Evolutionary conservation across 495 filamentous ascomycete genomes (phyloP).

Genomic region (Cercophora samala): DNA sequence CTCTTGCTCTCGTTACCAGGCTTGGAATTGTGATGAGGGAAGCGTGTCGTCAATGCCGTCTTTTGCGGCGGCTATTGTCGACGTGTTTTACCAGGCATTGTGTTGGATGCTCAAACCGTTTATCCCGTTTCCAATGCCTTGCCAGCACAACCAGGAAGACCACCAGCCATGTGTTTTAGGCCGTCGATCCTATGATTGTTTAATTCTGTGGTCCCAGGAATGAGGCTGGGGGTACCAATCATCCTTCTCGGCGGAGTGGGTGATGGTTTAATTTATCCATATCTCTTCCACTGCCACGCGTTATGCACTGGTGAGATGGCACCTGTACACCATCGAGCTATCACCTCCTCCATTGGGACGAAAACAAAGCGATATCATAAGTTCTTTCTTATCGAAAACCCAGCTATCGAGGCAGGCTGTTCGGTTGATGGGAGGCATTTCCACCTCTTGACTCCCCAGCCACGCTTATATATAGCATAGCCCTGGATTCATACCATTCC

Average conservation of each 20-base stretch:
- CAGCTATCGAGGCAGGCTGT: constrained; percentile 6
- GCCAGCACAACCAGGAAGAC: constrained; percentile 19
- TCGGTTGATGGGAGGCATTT: background rate
- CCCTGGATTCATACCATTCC: constrained; percentile 21
- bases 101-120: constrained; percentile 17
- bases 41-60: background rate
- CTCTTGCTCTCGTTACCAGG: background rate
- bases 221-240: constrained; percentile 20
- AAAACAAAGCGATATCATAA: constrained; percentile 4
- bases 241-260: background rate
- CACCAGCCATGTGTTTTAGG: constrained; percentile 17
- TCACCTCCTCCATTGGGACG: constrained; percentile 19
- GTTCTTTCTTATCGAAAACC: constrained; percentile 23
- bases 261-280: constrained; percentile 23
- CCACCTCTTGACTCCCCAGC: constrained; percentile 12
- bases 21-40: constrained; percentile 11
- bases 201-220: constrained; percentile 20
- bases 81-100: constrained; percentile 14
- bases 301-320: constrained; percentile 9
- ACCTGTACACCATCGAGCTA: constrained; percentile 5
- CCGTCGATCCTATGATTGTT: constrained; percentile 22
- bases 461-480: background rate
- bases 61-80: constrained; percentile 22
- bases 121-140: constrained; percentile 15
- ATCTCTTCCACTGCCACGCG: constrained; percentile 18